phyloP scores from a whole-genome alignment of 139 green algal genomes.

The Penium margaritaceum region DNA sequence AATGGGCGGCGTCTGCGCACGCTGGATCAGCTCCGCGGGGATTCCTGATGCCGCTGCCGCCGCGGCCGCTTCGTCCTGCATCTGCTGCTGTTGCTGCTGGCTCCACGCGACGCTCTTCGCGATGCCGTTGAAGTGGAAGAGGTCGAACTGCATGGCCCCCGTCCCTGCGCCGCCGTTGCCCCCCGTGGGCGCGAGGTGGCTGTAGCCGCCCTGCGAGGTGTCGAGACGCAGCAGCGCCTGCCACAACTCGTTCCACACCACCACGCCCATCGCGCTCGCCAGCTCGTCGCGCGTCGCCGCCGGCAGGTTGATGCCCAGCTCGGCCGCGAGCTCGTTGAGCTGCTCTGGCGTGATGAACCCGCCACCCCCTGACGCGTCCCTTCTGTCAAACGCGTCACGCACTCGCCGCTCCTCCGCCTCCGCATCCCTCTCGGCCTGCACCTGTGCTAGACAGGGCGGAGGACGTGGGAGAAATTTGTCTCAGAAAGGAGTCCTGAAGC shows the following conservation, averaged over 20 bases:
- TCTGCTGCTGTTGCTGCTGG: not conserved
- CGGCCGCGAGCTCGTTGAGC: slow-evolving; percentile 14
- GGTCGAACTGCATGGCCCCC: slow-evolving; percentile 12
- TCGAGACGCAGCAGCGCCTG: slow-evolving; percentile 19
- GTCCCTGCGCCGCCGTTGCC: not conserved
- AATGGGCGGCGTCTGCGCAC: not conserved
- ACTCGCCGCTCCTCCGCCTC: slow-evolving; percentile 20
- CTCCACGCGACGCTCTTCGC: slow-evolving; percentile 20
- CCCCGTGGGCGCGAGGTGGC: not conserved
- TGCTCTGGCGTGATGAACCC: slow-evolving; percentile 35
- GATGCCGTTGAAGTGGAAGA: slow-evolving; percentile 48
- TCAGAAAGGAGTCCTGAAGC: too few relatives aligned
- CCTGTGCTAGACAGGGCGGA: not conserved
- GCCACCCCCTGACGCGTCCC: slow-evolving; percentile 31
- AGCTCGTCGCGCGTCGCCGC: slow-evolving; percentile 1
- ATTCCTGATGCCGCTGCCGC: not conserved
- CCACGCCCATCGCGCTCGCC: not conserved
- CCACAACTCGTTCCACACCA: slow-evolving; percentile 46
- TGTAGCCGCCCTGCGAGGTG: slow-evolving; percentile 22
- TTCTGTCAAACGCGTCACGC: slow-evolving; percentile 15
- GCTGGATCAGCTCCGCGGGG: not conserved
- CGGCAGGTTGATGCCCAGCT: slow-evolving; percentile 19
- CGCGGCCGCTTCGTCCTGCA: not conserved
- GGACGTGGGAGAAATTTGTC: too few relatives aligned
- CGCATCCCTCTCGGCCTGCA: slow-evolving; percentile 35